These are phyloP conservation scores for Globisporangium megalacanthum DNA, from an alignment of 352 stramenopile genomes.

Conservation along the genomic window DNA sequence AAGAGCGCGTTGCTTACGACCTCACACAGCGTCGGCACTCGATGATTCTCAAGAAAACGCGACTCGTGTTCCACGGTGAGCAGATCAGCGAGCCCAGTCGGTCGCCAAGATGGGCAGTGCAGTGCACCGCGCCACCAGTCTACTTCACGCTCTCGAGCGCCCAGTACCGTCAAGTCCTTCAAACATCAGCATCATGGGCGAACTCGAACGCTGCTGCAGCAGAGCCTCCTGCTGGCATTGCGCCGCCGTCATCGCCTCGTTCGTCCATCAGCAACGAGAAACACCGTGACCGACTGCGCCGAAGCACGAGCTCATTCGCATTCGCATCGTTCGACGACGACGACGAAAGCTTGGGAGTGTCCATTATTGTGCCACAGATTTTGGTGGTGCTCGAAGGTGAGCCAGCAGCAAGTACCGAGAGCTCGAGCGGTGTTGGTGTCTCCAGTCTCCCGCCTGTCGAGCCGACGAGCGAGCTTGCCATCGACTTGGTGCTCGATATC, in stretches of 20 bases:
- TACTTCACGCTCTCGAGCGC: slow-evolving; percentile 63
- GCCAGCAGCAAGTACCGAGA: slow-evolving; percentile 1
- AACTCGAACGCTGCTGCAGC: slow-evolving; percentile 13
- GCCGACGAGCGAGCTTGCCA: slow-evolving; percentile 12
- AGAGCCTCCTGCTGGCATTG: not conserved
- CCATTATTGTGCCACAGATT: slow-evolving; percentile 63
- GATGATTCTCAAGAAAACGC: slow-evolving; percentile 51
- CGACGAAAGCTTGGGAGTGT: slow-evolving; percentile 57
- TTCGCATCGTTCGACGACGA: slow-evolving; percentile 40
- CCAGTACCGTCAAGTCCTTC: slow-evolving; percentile 63
- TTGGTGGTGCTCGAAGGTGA: slow-evolving; percentile 56
- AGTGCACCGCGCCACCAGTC: slow-evolving; percentile 62
- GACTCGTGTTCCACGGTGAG: slow-evolving; percentile 55
- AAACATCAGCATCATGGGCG: slow-evolving; percentile 55
- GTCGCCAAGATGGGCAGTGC: slow-evolving; percentile 49
- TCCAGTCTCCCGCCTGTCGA: not conserved
- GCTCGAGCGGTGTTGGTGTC: slow-evolving; percentile 3
- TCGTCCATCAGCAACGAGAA: not conserved
- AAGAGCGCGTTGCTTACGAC: slow-evolving; percentile 23
- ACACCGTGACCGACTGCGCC: slow-evolving; percentile 1
- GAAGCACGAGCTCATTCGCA: slow-evolving; percentile 13
- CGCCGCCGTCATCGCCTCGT: not conserved
- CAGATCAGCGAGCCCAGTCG: slow-evolving; percentile 37
- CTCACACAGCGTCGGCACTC: slow-evolving; percentile 40
- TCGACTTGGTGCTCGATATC: slow-evolving; percentile 62